Evolutionary conservation across 208 protist species (phyloP).

Genomic region (Trypanosoma rangeli): DNA sequence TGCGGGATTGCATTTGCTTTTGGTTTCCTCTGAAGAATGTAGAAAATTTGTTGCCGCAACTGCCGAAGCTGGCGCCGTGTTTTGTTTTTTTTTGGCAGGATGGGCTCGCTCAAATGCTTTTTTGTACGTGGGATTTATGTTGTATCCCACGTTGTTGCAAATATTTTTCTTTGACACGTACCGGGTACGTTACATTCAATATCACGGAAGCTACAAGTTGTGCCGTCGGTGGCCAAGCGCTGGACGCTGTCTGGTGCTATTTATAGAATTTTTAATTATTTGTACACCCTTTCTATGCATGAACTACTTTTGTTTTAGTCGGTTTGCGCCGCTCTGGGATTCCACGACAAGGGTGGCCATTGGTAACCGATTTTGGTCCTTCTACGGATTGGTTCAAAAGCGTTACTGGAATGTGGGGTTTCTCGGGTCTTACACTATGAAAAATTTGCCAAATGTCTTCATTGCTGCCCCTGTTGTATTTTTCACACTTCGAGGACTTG

Average conservation of each 20-base stretch:
- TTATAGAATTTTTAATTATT: slow-evolving; percentile 42
- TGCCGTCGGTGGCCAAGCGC: slow-evolving; percentile 39
- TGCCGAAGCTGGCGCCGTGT: slow-evolving; percentile 33
- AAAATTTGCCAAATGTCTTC: slow-evolving; percentile 69
- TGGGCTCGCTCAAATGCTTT: slow-evolving; percentile 68
- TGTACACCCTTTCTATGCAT: slow-evolving; percentile 48
- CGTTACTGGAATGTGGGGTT: slow-evolving; percentile 80
- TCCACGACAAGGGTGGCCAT: slow-evolving; percentile 17
- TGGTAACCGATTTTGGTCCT: slow-evolving; percentile 46
- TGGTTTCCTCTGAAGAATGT: slow-evolving; percentile 9
- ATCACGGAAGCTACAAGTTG: slow-evolving; percentile 7
- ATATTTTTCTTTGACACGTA: slow-evolving; percentile 35
- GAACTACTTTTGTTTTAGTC: slow-evolving; percentile 55
- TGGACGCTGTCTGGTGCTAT: slow-evolving; percentile 34
- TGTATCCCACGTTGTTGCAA: slow-evolving; percentile 65
- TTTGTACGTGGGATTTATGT: slow-evolving; percentile 52
- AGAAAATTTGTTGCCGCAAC: not conserved
- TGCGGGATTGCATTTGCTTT: slow-evolving; percentile 55
- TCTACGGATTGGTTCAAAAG: slow-evolving; percentile 71
- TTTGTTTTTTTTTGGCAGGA: slow-evolving; percentile 50
- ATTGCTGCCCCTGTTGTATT: slow-evolving; percentile 53
- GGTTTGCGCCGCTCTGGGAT: slow-evolving; percentile 46
- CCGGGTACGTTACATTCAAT: slow-evolving; percentile 24
- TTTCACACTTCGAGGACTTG: slow-evolving; percentile 29
- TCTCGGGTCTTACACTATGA: slow-evolving; percentile 52